phyloP scores from a whole-genome alignment of 345 rosid species.

The Aegle marmelos region DNA sequence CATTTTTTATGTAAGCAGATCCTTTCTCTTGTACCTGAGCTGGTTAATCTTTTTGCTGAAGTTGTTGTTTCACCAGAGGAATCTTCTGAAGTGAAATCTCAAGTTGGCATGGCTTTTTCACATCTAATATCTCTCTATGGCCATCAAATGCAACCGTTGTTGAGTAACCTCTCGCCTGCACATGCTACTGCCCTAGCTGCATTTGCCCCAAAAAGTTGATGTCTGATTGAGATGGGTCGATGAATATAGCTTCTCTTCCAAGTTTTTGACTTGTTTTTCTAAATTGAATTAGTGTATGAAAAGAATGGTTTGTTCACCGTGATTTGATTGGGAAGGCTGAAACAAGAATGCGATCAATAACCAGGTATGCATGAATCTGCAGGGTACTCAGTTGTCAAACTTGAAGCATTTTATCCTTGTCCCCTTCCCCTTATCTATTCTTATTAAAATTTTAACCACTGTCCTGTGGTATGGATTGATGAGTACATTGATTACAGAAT shows the following conservation, averaged over 20 bases:
- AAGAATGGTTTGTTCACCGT: neutral
- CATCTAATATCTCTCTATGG: constrained; percentile 79
- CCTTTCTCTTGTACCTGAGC: constrained; percentile 71
- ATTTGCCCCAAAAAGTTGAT: constrained; percentile 63
- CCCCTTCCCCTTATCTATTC: neutral
- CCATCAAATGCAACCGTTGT: constrained; percentile 80
- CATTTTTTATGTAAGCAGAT: constrained; percentile 43
- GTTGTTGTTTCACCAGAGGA: constrained; percentile 80
- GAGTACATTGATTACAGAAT: neutral
- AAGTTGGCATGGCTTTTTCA: constrained; percentile 78
- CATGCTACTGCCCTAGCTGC: constrained; percentile 83
- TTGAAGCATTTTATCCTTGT: neutral
- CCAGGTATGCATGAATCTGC: constrained; percentile 12
- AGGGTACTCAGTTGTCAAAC: neutral
- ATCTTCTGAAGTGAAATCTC: constrained; percentile 80
- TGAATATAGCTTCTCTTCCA: neutral
- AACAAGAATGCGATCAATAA: neutral
- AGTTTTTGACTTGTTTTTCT: neutral
- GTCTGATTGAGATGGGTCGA: neutral
- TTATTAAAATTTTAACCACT: neutral
- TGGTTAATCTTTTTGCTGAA: constrained; percentile 85
- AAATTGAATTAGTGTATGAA: constrained; percentile 1
- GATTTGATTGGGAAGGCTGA: constrained; percentile 8
- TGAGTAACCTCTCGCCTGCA: constrained; percentile 66
- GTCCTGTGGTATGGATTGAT: neutral